Conservation (phyloP, 768 basidiomycete species). For the Lactarius sp. region DNA sequence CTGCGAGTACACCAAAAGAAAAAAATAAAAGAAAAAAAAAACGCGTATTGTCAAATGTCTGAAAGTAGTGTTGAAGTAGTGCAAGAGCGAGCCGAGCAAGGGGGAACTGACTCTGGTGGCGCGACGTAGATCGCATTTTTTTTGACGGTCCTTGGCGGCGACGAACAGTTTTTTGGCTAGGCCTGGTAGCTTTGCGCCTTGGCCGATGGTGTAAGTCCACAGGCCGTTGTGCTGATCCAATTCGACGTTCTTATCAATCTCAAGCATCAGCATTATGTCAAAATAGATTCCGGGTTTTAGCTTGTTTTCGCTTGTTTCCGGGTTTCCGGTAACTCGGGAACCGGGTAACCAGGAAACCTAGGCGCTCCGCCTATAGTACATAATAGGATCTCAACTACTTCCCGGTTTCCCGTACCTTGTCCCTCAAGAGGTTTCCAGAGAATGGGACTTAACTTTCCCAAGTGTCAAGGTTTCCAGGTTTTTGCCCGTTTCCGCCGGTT, state of each 20-base stretch:
- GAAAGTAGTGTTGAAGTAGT: not conserved
- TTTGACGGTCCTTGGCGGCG: constrained; percentile 54
- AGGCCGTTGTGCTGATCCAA: constrained; percentile 66
- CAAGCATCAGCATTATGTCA: too few relatives aligned
- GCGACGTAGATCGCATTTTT: constrained; percentile 73
- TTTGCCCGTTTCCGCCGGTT: too few relatives aligned
- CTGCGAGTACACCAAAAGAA: constrained; percentile 33
- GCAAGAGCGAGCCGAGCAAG: not conserved
- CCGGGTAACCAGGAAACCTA: too few relatives aligned
- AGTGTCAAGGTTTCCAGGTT: too few relatives aligned
- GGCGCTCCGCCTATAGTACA: too few relatives aligned
- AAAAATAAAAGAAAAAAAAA: not conserved
- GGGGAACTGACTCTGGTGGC: constrained; percentile 50
- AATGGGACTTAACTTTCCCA: too few relatives aligned
- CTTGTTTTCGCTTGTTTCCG: too few relatives aligned
- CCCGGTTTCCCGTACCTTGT: too few relatives aligned
- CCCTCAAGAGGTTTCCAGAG: too few relatives aligned
- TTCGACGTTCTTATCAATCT: constrained; percentile 47
- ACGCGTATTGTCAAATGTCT: not conserved
- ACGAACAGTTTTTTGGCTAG: constrained; percentile 64
- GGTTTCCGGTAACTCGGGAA: too few relatives aligned
- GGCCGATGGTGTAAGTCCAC: constrained; percentile 84
- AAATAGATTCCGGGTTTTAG: too few relatives aligned
- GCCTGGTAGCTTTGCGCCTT: constrained; percentile 65
- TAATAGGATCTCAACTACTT: too few relatives aligned